Evolutionary conservation across 352 stramenopile species (phyloP), one percentile per base, ranked within the genome.

Genomic region (Phytophthora macrochlamydospora): DNA sequence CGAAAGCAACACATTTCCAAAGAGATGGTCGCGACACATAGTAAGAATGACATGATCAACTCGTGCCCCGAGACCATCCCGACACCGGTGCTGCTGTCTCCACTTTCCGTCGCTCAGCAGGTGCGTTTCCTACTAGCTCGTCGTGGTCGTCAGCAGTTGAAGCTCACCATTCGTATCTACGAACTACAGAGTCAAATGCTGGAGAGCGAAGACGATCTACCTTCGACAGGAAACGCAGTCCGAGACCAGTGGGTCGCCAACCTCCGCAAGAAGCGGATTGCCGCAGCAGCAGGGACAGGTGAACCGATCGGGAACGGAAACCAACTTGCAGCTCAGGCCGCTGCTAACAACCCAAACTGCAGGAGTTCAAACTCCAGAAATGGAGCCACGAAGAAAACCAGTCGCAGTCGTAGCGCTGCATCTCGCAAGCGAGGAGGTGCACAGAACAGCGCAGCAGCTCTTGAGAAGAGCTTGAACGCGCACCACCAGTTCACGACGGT

Each of bases 211-310:
- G 13, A 14, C 7, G 56, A 37, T 12, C 51, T 9, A 12, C 54
- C 44, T 1, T 64, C 59, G 31, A 65, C 71, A 51, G 65, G 66
- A 54, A 94, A 94, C 71, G 85, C 76, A 53, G 79, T 94, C 69
- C 81, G 87, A 18, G 81, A 92, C 35, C 84, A 94, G 62, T 94
- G 87, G 87, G 74, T 94, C n/a, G 87, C 87, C 7, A 94, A 93
- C 56, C 69, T 94, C 45, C 88, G 86, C 69, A 94, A 92, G 67
- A 92, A 91, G 56, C 75, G 74, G 24, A 75, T 88, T 61, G 75
- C 63, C 3, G 70, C 67, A 30, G 77, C 60, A 14, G 67, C 59
- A 62, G 68, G 57, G 12, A 75, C 52, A 7, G 58, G 62, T 1
- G 63, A 14, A 30, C 57, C 59, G 5, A 67, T 77, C 52, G 69